A percentile compares a stretch with the other conserved stretches of the same genome.
Evolutionary conservation across 2,329 filamentous ascomycete genomes (phyloP).

Genomic region (Alternaria novae-zelandiae): DNA sequence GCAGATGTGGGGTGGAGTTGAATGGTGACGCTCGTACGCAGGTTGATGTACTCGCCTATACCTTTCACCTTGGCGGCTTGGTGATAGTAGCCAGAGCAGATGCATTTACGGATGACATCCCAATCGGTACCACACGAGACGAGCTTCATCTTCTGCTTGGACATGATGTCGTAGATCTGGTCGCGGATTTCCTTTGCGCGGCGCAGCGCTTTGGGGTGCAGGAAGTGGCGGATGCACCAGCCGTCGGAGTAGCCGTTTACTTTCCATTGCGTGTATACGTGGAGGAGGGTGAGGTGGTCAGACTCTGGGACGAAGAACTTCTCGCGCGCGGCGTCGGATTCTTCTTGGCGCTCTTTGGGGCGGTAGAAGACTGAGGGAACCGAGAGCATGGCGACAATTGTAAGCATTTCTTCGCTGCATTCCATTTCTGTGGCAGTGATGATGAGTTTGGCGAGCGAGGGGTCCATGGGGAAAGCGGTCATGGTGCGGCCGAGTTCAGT

Average conservation of each 20-base stretch:
- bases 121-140: slow-evolving; percentile 93
- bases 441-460: slow-evolving; percentile 89
- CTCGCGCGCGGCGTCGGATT: slow-evolving; percentile 92
- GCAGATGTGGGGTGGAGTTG: slow-evolving; percentile 94
- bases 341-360: slow-evolving; percentile 94
- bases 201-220: slow-evolving; percentile 92
- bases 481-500: slow-evolving; percentile 87
- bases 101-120: slow-evolving; percentile 94
- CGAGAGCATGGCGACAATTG: slow-evolving; percentile 96
- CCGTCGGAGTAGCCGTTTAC: slow-evolving; percentile 86
- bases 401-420: slow-evolving; percentile 97
- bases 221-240: slow-evolving; percentile 92
- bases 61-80: slow-evolving; percentile 96
- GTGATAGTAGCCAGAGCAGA: slow-evolving; percentile 97
- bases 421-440: slow-evolving; percentile 89
- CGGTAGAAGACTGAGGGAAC: slow-evolving; percentile 97
- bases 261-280: slow-evolving; percentile 96
- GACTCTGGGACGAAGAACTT: slow-evolving; percentile 99
- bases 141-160: slow-evolving; percentile 87
- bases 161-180: slow-evolving; percentile 93
- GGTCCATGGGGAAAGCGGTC: slow-evolving; percentile 99
- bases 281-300: slow-evolving; percentile 92
- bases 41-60: slow-evolving; percentile 95
- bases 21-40: slow-evolving; percentile 91
- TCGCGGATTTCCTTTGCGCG: slow-evolving; percentile 93